phyloP scores from a whole-genome alignment of 805 yeast genomes.

The Yarrowia phangngaensis region DNA sequence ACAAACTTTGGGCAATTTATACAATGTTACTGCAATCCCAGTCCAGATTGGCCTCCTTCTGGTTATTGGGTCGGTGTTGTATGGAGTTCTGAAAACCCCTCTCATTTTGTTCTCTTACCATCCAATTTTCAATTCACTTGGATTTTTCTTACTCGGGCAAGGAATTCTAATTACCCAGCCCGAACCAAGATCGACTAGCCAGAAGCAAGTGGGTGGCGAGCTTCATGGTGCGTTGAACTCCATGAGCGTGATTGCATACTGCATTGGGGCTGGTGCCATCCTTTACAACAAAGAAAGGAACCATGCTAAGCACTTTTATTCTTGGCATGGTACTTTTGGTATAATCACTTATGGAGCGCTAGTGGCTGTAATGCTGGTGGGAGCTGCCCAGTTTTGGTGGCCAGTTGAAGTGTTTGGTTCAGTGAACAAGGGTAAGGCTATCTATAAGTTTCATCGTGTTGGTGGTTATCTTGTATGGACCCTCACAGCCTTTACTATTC shows the following conservation, averaged over 20 bases:
- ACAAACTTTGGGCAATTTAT: constrained; percentile 23
- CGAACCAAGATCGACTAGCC: constrained; percentile 30
- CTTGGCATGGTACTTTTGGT: constrained; percentile 37
- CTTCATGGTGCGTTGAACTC: constrained; percentile 35
- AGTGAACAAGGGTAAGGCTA: constrained; percentile 32
- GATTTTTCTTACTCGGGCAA: constrained; percentile 33
- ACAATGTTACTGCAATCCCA: constrained; percentile 40
- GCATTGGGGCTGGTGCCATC: constrained; percentile 31
- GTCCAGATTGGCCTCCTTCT: constrained; percentile 36
- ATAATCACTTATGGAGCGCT: constrained; percentile 31
- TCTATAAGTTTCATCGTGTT: constrained; percentile 36
- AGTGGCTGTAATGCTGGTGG: constrained; percentile 30
- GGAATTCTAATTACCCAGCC: constrained; percentile 36
- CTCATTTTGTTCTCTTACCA: constrained; percentile 35
- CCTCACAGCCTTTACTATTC: constrained; percentile 29
- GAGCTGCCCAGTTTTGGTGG: constrained; percentile 35
- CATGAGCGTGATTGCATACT: constrained; percentile 29
- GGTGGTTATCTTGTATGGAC: constrained; percentile 32
- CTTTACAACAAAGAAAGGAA: constrained; percentile 34
- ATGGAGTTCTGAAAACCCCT: constrained; percentile 27
- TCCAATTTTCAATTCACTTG: constrained; percentile 33
- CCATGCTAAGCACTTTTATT: constrained; percentile 32
- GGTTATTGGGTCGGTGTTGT: constrained; percentile 20
- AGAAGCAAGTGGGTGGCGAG: constrained; percentile 33
- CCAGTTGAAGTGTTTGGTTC: constrained; percentile 35